Evolutionary conservation across 345 rosid genomes (phyloP).

Genomic region (Citrus hindsii): DNA sequence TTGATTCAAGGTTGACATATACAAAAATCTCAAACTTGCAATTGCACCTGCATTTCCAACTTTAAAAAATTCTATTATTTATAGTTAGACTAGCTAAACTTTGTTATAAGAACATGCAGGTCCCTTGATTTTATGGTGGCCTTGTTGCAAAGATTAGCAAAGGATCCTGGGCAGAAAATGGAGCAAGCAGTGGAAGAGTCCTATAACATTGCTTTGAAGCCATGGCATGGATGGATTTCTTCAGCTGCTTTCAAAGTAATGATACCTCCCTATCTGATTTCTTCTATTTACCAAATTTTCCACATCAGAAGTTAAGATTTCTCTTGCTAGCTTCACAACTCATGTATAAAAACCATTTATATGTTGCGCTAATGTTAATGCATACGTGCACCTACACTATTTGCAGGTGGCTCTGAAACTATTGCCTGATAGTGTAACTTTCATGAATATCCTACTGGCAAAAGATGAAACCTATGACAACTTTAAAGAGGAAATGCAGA

Average conservation of each 20-base stretch:
- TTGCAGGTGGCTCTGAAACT: slow-evolving; percentile 73
- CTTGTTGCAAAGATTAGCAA: slow-evolving; percentile 48
- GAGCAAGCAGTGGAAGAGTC: slow-evolving; percentile 79
- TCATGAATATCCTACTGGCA: slow-evolving; percentile 49
- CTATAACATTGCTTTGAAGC: slow-evolving; percentile 64
- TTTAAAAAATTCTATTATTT: not conserved
- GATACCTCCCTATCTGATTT: not conserved
- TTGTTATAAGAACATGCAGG: slow-evolving; percentile 26
- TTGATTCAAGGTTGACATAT: not conserved
- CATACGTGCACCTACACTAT: not conserved
- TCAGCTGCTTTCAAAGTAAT: slow-evolving; percentile 86
- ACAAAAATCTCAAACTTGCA: not conserved
- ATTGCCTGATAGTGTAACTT: slow-evolving; percentile 62
- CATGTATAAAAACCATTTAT: not conserved
- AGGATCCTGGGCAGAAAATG: slow-evolving; percentile 57
- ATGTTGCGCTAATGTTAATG: not conserved
- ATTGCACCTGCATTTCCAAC: not conserved
- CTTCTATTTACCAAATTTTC: not conserved
- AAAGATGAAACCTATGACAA: slow-evolving; percentile 47
- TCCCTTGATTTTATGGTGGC: slow-evolving; percentile 66
- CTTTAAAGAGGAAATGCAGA: slow-evolving; percentile 55
- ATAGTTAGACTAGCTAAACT: not conserved
- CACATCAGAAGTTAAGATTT: not conserved
- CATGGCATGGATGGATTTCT: slow-evolving; percentile 94
- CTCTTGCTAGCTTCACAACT: not conserved